Evolutionary conservation across 371 early-diverging fungal species (phyloP), one percentile per base, ranked within the genome.

Genomic region (Chytridium lagenaria): DNA sequence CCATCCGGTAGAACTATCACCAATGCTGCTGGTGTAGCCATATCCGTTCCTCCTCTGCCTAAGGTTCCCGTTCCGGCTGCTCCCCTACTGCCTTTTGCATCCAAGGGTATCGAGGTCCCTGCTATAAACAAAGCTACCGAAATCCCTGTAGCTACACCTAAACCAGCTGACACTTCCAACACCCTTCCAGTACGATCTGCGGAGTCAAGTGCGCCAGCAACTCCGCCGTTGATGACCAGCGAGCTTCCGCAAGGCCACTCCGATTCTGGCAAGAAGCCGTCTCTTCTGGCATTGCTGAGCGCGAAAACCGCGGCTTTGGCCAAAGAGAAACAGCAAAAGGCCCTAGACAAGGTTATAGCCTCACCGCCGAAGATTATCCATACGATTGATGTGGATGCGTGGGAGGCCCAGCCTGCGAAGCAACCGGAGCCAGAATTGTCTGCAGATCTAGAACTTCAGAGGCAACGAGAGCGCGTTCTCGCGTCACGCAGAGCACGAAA

Each of bases 251-350:
- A 44, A 7, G 12, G 19, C 7, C 44, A 44, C 44, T 19, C 19
- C 19, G 44, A 44, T 12, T 7, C 44, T 44, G 44, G 44, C 44
- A 7, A 44, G 44, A 44, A 44, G 26, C 61, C 61, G 31, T 55
- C 57, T 19, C 57, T 10, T 23, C 30, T 55, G 10, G 57, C 57
- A 10, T 30, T 55, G 22, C 26, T 55, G 57, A 26, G 15, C 15
- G 37, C 31, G 23, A 61, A 61, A 10, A 34, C 61, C 23, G 61
- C 61, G 2, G 61, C 61, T 7, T 26, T 34, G 16, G 61, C 3
- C 10, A 55, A 55, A 23, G 57, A 10, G 5, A 55, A 30, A 55
- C 57, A 23, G 7, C 15, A 55, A 61, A 61, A 61, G 61, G 36
- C 12, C 31, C 16, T 22, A 23, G n/a, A 10, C 16, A 26, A 52